phyloP scores from a whole-genome alignment of 75 land plant genomes.

The Pinus taeda region DNA sequence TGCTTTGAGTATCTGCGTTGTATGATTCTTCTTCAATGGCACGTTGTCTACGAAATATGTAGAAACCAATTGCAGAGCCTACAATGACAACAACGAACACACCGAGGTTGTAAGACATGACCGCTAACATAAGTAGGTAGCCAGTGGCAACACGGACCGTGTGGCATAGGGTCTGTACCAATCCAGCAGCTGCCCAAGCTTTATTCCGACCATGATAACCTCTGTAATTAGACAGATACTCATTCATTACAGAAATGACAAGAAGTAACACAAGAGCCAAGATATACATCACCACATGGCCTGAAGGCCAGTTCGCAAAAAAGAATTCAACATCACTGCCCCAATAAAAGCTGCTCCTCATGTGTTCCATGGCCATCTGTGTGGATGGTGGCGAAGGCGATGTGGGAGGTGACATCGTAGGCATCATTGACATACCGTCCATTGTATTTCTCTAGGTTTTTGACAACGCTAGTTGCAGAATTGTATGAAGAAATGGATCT shows the following conservation, averaged over 20 bases:
- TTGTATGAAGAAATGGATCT: too few relatives aligned
- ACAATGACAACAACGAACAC: conserved; percentile 26
- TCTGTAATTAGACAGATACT: neutral
- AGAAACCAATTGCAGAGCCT: conserved; percentile 26
- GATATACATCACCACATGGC: neutral
- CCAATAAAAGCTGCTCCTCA: neutral
- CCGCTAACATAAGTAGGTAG: conserved; percentile 38
- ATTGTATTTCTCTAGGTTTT: too few relatives aligned
- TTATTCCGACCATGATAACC: neutral
- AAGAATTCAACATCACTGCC: neutral
- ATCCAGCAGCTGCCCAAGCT: neutral
- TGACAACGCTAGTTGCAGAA: too few relatives aligned
- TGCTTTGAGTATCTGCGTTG: too few relatives aligned
- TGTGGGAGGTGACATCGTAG: too few relatives aligned
- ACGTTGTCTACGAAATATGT: too few relatives aligned
- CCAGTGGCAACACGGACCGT: neutral
- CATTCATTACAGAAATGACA: neutral
- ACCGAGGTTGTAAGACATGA: conserved; percentile 37
- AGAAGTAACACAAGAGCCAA: neutral
- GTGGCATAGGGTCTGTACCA: neutral
- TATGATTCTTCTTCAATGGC: too few relatives aligned
- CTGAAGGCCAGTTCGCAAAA: neutral
- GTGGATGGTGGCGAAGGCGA: too few relatives aligned
- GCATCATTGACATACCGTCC: too few relatives aligned
- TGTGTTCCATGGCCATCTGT: neutral